Conservation (phyloP, 2,329 filamentous ascomycete species). For the Macroventuria anomochaeta region DNA sequence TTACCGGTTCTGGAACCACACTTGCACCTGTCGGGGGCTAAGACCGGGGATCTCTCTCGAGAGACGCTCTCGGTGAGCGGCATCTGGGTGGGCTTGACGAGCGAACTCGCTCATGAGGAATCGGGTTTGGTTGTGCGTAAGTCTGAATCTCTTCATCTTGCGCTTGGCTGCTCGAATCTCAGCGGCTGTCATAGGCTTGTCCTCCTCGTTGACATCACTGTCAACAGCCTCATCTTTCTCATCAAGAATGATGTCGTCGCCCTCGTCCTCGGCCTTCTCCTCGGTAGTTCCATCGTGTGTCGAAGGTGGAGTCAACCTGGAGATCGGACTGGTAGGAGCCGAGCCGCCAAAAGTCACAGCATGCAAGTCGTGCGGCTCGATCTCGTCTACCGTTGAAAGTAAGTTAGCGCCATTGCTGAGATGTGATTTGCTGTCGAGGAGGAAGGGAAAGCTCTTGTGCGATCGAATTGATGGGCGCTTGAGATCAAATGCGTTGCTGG, state of each 20-base stretch:
- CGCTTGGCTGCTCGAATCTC: conserved; percentile 58
- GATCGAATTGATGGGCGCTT: conserved; percentile 51
- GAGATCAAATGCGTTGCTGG: conserved; percentile 45
- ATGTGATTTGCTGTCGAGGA: conserved; percentile 47
- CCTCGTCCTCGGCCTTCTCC: conserved; percentile 49
- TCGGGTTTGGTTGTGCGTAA: conserved; percentile 96
- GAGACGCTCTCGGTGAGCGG: conserved; percentile 83
- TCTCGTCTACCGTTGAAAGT: conserved; percentile 44
- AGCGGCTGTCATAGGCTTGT: conserved; percentile 54
- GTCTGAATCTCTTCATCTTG: conserved; percentile 78
- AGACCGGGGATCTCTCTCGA: conserved; percentile 90
- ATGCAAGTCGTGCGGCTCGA: conserved; percentile 44
- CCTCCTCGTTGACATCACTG: conserved; percentile 39
- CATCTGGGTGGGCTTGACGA: conserved; percentile 92
- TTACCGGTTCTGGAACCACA: conserved; percentile 98
- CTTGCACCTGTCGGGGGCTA: conserved; percentile 91
- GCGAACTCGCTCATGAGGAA: conserved; percentile 98
- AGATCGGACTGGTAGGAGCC: conserved; percentile 55
- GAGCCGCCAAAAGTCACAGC: conserved; percentile 51
- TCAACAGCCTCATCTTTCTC: conserved; percentile 48
- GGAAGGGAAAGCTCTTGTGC: conserved; percentile 54
- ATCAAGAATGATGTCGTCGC: conserved; percentile 49
- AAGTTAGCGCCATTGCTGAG: conserved; percentile 34
- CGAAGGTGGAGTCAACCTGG: conserved; percentile 54
- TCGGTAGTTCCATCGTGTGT: conserved; percentile 44